A percentile compares a stretch with the other conserved stretches of the same genome.
Evolutionary conservation across 169 alveolate genomes (phyloP).

Genomic region (Besnoitia besnoiti): DNA sequence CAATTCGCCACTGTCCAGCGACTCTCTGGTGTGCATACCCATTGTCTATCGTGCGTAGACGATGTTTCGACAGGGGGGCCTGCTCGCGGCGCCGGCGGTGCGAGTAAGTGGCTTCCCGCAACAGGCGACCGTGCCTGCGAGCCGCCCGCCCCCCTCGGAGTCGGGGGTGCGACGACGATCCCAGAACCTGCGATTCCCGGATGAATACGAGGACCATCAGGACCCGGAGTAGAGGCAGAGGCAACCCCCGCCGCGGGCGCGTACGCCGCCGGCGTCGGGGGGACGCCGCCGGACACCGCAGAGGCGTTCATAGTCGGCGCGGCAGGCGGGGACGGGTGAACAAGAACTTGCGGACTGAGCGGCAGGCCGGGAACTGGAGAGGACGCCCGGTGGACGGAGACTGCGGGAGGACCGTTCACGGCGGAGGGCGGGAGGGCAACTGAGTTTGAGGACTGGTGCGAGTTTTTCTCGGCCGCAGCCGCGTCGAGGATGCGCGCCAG

Average conservation of each 20-base stretch:
- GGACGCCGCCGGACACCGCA: not conserved
- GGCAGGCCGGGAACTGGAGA: not conserved
- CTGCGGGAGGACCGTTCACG: too few species aligned
- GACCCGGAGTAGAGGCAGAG: not conserved
- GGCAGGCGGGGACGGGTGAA: not conserved
- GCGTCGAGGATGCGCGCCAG: not conserved
- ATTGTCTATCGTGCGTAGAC: conserved; percentile 2
- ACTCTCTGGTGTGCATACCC: not conserved
- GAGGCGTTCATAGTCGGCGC: not conserved
- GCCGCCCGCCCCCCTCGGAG: not conserved
- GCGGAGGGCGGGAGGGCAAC: too few species aligned
- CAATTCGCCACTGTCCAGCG: too few species aligned
- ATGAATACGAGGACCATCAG: not conserved
- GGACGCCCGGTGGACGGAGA: not conserved
- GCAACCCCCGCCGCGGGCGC: not conserved
- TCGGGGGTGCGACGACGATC: conserved; percentile 29
- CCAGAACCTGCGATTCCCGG: not conserved
- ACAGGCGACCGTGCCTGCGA: not conserved
- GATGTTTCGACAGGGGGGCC: not conserved
- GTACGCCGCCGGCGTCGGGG: not conserved
- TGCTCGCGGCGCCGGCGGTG: not conserved
- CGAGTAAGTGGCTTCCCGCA: not conserved
- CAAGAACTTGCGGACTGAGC: not conserved
- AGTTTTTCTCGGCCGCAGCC: not conserved
- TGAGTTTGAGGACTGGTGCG: too few species aligned